Conservation (phyloP, 371 early-diverging fungal species). For the Coemansia linderi region DNA sequence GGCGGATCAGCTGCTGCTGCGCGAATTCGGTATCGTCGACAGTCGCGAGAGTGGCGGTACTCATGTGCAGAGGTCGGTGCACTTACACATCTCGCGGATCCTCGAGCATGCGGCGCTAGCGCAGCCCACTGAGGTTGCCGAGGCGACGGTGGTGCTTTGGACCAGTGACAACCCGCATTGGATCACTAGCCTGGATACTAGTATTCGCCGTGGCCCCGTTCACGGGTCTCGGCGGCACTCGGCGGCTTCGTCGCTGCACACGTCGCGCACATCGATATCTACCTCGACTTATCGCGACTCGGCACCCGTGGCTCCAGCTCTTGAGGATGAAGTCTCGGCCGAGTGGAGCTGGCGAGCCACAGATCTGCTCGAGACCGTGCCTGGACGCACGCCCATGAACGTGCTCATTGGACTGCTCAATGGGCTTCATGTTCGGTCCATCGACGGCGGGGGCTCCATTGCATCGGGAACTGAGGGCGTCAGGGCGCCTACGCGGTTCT, state of each 20-base stretch:
- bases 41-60: neutral
- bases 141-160: conserved; percentile 45
- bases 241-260: conserved; percentile 32
- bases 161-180: conserved; percentile 39
- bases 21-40: conserved; percentile 28
- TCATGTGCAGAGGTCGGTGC: conserved; percentile 19
- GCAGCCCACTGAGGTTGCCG: conserved; percentile 35
- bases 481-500: conserved; percentile 2
- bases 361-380: conserved; percentile 36
- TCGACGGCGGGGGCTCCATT: neutral
- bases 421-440: conserved; percentile 25
- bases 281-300: conserved; percentile 4
- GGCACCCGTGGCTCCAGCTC: neutral
- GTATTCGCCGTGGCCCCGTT: neutral
- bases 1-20: conserved; percentile 7
- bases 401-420: conserved; percentile 28
- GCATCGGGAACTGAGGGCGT: neutral
- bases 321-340: neutral
- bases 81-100: conserved; percentile 21
- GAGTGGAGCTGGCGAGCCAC: conserved; percentile 41
- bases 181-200: conserved; percentile 23
- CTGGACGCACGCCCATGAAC: conserved; percentile 31
- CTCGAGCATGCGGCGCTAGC: conserved; percentile 24
- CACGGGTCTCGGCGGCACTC: conserved; percentile 10
- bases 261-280: conserved; percentile 1